Evolutionary conservation across 2,329 filamentous ascomycete species (phyloP).

Genomic region (Talaromyces sp.): DNA sequence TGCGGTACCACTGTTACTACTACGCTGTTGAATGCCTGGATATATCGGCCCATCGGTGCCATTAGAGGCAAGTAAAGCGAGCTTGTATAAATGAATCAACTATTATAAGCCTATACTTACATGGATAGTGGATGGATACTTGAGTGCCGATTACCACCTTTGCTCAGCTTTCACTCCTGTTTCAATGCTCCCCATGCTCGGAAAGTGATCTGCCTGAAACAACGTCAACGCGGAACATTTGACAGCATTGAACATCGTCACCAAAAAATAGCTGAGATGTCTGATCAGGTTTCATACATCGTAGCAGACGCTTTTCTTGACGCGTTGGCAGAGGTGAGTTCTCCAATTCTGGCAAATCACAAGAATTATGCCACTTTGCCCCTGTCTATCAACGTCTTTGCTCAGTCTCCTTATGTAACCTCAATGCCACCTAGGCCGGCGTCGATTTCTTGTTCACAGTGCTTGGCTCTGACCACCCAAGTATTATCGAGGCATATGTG

Average conservation of each 20-base stretch:
- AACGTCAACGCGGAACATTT: background rate
- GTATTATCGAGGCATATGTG: conserved; percentile 15
- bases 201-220: background rate
- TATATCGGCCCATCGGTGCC: background rate
- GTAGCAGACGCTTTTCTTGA: conserved; percentile 15
- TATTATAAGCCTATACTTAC: background rate
- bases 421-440: conserved; percentile 7
- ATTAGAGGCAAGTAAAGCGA: background rate
- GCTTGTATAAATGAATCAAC: background rate
- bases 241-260: background rate
- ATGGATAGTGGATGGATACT: background rate
- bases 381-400: background rate
- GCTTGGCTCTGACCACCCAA: conserved; percentile 14
- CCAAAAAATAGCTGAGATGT: background rate
- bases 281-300: conserved; percentile 5
- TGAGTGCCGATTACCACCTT: background rate
- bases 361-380: background rate
- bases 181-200: background rate
- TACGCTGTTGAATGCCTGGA: background rate
- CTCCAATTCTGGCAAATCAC: background rate
- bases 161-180: background rate
- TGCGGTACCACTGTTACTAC: background rate
- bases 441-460: conserved; percentile 15
- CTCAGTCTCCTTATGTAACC: conserved; percentile 2
- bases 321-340: conserved; percentile 13